Evolutionary conservation across 2,329 filamentous ascomycete species (phyloP).

Genomic region (Phoma sp.): DNA sequence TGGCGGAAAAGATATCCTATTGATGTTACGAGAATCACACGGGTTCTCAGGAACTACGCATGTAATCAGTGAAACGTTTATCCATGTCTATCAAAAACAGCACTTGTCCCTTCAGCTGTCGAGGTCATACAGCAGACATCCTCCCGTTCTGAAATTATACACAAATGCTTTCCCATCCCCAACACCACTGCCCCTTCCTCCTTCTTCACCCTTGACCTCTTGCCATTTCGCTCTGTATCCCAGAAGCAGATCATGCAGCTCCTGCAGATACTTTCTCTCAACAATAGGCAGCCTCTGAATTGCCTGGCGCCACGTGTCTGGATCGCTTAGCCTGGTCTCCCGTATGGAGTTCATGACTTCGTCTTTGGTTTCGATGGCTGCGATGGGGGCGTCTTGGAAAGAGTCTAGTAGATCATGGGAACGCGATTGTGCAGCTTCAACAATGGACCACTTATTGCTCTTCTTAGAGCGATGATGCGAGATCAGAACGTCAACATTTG

Average conservation of each 20-base stretch:
- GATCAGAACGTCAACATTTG: slow-evolving; percentile 81
- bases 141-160: slow-evolving; percentile 88
- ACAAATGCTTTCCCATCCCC: slow-evolving; percentile 76
- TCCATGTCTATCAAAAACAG: no score
- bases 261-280: slow-evolving; percentile 81
- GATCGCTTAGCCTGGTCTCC: slow-evolving; percentile 75
- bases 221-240: slow-evolving; percentile 66
- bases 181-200: slow-evolving; percentile 47
- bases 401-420: slow-evolving; percentile 69
- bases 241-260: slow-evolving; percentile 78
- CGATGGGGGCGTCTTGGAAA: slow-evolving; percentile 78
- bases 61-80: no score
- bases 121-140: slow-evolving; percentile 85
- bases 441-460: slow-evolving; percentile 83
- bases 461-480: slow-evolving; percentile 88
- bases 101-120: slow-evolving; percentile 35
- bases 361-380: slow-evolving; percentile 87
- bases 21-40: no score
- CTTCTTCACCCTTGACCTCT: slow-evolving; percentile 45
- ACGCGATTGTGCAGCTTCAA: slow-evolving; percentile 72
- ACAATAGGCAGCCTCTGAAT: slow-evolving; percentile 78
- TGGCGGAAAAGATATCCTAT: no score
- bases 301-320: slow-evolving; percentile 81
- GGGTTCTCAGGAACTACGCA: no score
- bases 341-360: slow-evolving; percentile 78